A percentile compares a stretch with the other conserved stretches of the same genome.
These are phyloP conservation scores for Phaseolus lunatus DNA, from an alignment of 306 rosid species.

Conservation along the genomic window DNA sequence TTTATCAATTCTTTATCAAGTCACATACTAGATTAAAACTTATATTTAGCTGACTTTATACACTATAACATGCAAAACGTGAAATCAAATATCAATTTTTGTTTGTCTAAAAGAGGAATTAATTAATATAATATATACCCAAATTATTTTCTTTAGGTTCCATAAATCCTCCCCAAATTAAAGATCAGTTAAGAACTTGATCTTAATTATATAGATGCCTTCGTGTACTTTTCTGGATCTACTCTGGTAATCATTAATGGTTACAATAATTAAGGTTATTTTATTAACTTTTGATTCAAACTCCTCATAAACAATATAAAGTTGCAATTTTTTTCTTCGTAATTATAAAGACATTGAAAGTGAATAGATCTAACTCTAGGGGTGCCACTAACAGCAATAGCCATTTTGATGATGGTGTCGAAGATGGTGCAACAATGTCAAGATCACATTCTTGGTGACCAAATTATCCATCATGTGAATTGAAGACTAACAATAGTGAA, in stretches of 20 bases:
- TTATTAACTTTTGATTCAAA: neutral
- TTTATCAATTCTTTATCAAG: no score
- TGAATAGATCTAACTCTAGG: slow-evolving; percentile 25
- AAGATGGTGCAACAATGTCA: slow-evolving; percentile 26
- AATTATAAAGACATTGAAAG: slow-evolving; percentile 19
- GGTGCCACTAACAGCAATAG: slow-evolving; percentile 34
- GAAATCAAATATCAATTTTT: neutral
- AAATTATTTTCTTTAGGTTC: neutral
- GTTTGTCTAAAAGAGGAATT: neutral
- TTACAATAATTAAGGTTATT: neutral
- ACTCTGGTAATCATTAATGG: neutral
- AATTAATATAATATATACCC: neutral
- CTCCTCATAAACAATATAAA: slow-evolving; percentile 17
- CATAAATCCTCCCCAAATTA: neutral
- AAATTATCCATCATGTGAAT: neutral
- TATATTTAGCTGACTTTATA: no score
- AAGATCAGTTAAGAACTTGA: neutral
- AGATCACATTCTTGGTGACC: neutral
- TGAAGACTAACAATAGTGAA: neutral
- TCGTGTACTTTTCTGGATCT: neutral
- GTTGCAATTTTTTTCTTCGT: neutral
- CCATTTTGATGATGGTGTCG: slow-evolving; percentile 38
- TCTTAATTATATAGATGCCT: neutral
- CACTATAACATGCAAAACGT: neutral
- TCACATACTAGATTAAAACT: no score